Evolutionary conservation across 441 rosid species (phyloP).

Genomic region (Mallotus repandus): DNA sequence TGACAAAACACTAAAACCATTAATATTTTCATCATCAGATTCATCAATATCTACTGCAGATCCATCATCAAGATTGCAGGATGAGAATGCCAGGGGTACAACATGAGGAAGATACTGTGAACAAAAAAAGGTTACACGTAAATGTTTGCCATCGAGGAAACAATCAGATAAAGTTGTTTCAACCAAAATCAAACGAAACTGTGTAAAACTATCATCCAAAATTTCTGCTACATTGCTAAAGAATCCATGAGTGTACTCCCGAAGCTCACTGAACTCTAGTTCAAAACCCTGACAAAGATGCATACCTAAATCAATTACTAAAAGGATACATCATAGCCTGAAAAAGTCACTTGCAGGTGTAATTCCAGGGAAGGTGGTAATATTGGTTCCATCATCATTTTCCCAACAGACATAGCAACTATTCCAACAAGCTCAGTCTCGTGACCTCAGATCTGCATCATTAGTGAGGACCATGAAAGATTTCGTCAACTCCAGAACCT

Average conservation of each 20-base stretch:
- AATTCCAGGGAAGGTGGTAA: conserved; percentile 84
- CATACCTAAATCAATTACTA: conserved; percentile 18
- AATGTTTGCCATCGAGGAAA: conserved; percentile 13
- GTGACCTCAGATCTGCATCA: conserved; percentile 91
- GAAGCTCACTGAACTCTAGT: conserved; percentile 92
- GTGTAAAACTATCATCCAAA: conserved; percentile 78
- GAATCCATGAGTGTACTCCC: conserved; percentile 98
- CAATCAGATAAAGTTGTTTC: conserved; percentile 15
- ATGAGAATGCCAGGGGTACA: conserved; percentile 80
- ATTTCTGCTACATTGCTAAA: conserved; percentile 97
- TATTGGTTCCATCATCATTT: conserved; percentile 75
- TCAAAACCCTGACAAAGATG: conserved; percentile 68
- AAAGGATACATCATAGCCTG: conserved; percentile 12
- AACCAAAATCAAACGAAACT: conserved; percentile 49
- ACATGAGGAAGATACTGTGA: conserved; percentile 91
- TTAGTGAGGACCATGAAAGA: conserved; percentile 86
- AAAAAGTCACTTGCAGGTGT: conserved; percentile 21
- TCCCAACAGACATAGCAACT: conserved; percentile 96
- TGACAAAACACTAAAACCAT: conserved; percentile 90
- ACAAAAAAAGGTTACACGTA: conserved; percentile 22
- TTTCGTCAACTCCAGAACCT: conserved; percentile 86
- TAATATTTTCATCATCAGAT: conserved; percentile 83
- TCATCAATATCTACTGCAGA: conserved; percentile 84
- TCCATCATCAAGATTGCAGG: conserved; percentile 99
- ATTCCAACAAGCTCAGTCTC: conserved; percentile 99